These are phyloP conservation scores for Malus orientalis DNA, from an alignment of 306 rosid species.

Conservation along the genomic window DNA sequence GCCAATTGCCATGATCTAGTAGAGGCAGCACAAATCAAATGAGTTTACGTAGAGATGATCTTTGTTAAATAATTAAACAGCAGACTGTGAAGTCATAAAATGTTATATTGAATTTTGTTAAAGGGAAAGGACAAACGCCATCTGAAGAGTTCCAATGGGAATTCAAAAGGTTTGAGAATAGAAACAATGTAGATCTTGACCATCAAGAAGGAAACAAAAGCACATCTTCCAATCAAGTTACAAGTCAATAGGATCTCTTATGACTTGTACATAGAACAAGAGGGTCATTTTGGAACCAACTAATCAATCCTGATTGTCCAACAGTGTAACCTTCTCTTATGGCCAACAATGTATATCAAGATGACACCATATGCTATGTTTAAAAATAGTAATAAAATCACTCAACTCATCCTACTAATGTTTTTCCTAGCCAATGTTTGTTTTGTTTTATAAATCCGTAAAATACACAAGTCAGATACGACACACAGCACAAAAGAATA, in stretches of 20 bases:
- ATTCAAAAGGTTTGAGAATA: not conserved
- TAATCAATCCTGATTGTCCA: not conserved
- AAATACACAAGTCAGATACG: not conserved
- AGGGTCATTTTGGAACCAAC: not conserved
- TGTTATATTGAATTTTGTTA: not conserved
- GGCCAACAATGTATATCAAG: not conserved
- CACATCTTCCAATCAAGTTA: not conserved
- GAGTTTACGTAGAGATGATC: slow-evolving; percentile 7
- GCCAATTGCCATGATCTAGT: slow-evolving; percentile 94
- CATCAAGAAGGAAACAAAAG: not conserved
- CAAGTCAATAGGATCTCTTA: not conserved
- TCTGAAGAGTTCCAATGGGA: not conserved
- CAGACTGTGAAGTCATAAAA: not conserved
- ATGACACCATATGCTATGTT: not conserved
- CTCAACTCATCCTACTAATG: not conserved
- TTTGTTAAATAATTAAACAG: not conserved
- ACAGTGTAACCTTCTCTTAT: not conserved
- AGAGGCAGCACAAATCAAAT: slow-evolving; percentile 16
- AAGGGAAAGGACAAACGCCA: not conserved
- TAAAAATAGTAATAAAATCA: not conserved
- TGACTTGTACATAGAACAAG: not conserved
- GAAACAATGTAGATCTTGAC: not conserved
- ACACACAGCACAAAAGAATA: slow-evolving; percentile 1
- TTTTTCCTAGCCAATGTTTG: no score
- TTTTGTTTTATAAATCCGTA: not conserved